Conservation (phyloP, 225 moss, liverwort and hornwort species). For the Sphagnum tenellum region DNA sequence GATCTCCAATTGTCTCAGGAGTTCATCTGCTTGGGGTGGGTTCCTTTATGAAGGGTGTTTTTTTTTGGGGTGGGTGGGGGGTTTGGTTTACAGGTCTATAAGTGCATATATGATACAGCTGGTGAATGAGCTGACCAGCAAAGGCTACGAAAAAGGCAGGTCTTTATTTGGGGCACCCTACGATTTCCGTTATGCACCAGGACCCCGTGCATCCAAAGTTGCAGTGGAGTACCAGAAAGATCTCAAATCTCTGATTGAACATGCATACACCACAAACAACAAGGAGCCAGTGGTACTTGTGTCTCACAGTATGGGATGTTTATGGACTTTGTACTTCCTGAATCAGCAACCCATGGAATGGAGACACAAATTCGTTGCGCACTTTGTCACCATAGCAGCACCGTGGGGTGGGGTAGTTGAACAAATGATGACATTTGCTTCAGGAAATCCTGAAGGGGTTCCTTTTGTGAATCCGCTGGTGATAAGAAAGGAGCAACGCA, state of each 20-base stretch:
- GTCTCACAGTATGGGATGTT: slow-evolving; percentile 75
- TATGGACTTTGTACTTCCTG: slow-evolving; percentile 75
- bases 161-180: slow-evolving; percentile 84
- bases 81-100: slow-evolving; percentile 30
- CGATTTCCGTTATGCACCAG: slow-evolving; percentile 85
- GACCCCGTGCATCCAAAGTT: slow-evolving; percentile 71
- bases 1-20: no score
- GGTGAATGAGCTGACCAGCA: slow-evolving; percentile 41
- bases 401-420: slow-evolving; percentile 89
- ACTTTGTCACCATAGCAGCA: slow-evolving; percentile 58
- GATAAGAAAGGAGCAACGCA: slow-evolving; percentile 71
- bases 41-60: neutral
- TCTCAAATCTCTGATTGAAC: slow-evolving; percentile 62
- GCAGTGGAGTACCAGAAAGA: slow-evolving; percentile 45
- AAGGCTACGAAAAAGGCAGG: slow-evolving; percentile 60
- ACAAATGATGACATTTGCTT: slow-evolving; percentile 83
- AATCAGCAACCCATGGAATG: slow-evolving; percentile 69
- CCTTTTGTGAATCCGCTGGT: slow-evolving; percentile 56
- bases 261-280: slow-evolving; percentile 42
- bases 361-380: slow-evolving; percentile 44
- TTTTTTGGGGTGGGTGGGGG: neutral
- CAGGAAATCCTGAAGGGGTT: slow-evolving; percentile 75
- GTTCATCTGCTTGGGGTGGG: neutral
- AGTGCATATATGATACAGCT: slow-evolving; percentile 66
- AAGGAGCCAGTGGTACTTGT: slow-evolving; percentile 53